Evolutionary conservation across 139 green algal species (phyloP), one percentile per base, ranked within the genome.

Genomic region (Desmodesmus armatus): DNA sequence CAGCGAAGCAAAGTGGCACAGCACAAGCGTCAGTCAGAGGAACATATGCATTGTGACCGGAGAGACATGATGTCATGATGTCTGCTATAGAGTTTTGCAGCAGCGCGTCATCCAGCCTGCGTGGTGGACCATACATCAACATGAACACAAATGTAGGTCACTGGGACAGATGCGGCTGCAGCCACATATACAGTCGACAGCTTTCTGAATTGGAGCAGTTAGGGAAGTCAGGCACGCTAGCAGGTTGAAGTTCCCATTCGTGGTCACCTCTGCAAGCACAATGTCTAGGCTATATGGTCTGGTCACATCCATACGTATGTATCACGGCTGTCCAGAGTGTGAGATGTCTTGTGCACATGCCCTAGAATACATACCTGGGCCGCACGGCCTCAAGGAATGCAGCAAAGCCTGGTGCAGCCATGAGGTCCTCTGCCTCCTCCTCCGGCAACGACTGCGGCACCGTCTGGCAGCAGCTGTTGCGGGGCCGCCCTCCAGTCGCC

Each of bases 21-120:
- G n/a, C n/a, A n/a, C n/a, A n/a, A n/a, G n/a, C n/a, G n/a, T n/a
- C n/a, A n/a, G n/a, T n/a, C n/a, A n/a, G n/a, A n/a, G n/a, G n/a
- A n/a, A n/a, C n/a, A n/a, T n/a, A n/a, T n/a, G n/a, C n/a, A n/a
- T n/a, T n/a, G n/a, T n/a, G n/a, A n/a, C n/a, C n/a, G n/a, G n/a
- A n/a, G n/a, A 98, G 91, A 65, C 96, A 93, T 69, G 98, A 95
- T 11, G 86, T 81, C 75, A 95, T 93, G 53, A 96, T 91, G 67
- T 98, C 91, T 31, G 85, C 77, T 15, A 96, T 87, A 85, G 95
- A 90, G 79, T 98, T 97, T 77, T 98, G 92, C 74, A 95, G 87
- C 74, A 95, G 84, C 39, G 90, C 91, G 65, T 87, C 85, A 74
- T 94, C 91, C 33, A 84, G 89, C 78, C 89, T 93, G 85, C 60